Percentiles rank a stretch among this genome's conserved stretches.
phyloP scores from a whole-genome alignment of 2,329 filamentous ascomycete species.

The Fonsecaea pedrosoi region DNA sequence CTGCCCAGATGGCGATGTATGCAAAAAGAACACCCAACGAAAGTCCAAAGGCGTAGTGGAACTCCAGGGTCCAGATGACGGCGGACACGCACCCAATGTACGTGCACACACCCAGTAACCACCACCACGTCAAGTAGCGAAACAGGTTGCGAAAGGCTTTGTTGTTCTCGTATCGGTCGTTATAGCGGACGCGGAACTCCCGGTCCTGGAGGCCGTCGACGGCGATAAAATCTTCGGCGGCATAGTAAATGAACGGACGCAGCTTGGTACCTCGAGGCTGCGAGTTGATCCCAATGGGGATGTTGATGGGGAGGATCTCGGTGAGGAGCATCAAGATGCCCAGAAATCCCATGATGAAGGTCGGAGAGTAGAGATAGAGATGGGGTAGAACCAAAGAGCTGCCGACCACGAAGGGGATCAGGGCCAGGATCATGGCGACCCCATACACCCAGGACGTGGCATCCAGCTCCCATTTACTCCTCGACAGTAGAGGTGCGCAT shows the following conservation, averaged over 20 bases:
- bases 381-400: conserved; percentile 22
- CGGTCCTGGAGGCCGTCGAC: conserved; percentile 32
- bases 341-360: conserved; percentile 31
- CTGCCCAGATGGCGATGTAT: conserved; percentile 30
- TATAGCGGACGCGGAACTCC: conserved; percentile 30
- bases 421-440: conserved; percentile 27
- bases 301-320: conserved; percentile 26
- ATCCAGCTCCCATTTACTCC: conserved; percentile 28
- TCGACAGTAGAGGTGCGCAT: conserved; percentile 25
- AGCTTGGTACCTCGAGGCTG: conserved; percentile 28
- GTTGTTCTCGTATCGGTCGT: conserved; percentile 30
- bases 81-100: conserved; percentile 32
- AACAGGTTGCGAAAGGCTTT: conserved; percentile 28
- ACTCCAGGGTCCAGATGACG: conserved; percentile 30
- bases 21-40: conserved; percentile 29
- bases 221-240: conserved; percentile 33
- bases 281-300: conserved; percentile 33
- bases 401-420: conserved; percentile 31
- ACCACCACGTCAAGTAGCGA: conserved; percentile 28
- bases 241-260: conserved; percentile 34
- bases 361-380: conserved; percentile 30
- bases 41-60: conserved; percentile 31
- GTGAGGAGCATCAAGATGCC: conserved; percentile 32
- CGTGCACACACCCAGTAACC: conserved; percentile 25
- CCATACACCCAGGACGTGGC: conserved; percentile 32